phyloP scores from a whole-genome alignment of 768 basidiomycete species.

The Naganishia onofrii region DNA sequence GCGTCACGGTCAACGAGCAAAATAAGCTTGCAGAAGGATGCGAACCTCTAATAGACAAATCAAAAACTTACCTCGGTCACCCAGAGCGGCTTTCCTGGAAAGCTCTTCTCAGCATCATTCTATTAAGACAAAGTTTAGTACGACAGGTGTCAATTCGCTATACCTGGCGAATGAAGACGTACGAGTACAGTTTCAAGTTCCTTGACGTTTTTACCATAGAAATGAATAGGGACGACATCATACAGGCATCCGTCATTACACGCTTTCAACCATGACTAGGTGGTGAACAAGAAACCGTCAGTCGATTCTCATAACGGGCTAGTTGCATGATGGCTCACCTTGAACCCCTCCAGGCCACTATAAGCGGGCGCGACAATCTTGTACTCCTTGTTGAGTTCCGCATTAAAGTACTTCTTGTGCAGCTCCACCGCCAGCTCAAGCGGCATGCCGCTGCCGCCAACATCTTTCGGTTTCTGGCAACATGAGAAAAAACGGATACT shows the following conservation, averaged over 20 bases:
- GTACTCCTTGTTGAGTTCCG: conserved; percentile 31
- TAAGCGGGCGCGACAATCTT: conserved; percentile 41
- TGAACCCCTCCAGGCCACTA: conserved; percentile 37
- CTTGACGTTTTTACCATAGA: conserved; percentile 37
- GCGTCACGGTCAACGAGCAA: too few species aligned
- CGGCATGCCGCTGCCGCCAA: conserved; percentile 32
- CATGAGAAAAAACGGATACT: background rate
- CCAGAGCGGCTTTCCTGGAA: conserved; percentile 38
- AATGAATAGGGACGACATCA: conserved; percentile 45
- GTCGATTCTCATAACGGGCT: too few species aligned
- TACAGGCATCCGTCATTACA: conserved; percentile 38
- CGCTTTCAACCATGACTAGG: conserved; percentile 38
- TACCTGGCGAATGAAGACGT: background rate
- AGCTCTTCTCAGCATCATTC: conserved; percentile 24
- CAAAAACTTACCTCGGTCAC: conserved; percentile 31
- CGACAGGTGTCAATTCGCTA: background rate
- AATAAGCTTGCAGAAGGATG: too few species aligned
- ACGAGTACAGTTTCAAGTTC: conserved; percentile 29
- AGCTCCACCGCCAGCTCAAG: conserved; percentile 29
- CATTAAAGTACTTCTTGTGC: conserved; percentile 37
- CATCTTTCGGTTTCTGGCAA: background rate
- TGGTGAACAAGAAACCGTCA: background rate
- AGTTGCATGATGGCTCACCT: conserved; percentile 33
- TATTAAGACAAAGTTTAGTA: background rate
- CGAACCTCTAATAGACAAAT: too few species aligned